Percentiles rank a stretch among this genome's conserved stretches.
These are phyloP conservation scores for Linum trigynum DNA, from an alignment of 345 rosid genomes.

Conservation along the genomic window DNA sequence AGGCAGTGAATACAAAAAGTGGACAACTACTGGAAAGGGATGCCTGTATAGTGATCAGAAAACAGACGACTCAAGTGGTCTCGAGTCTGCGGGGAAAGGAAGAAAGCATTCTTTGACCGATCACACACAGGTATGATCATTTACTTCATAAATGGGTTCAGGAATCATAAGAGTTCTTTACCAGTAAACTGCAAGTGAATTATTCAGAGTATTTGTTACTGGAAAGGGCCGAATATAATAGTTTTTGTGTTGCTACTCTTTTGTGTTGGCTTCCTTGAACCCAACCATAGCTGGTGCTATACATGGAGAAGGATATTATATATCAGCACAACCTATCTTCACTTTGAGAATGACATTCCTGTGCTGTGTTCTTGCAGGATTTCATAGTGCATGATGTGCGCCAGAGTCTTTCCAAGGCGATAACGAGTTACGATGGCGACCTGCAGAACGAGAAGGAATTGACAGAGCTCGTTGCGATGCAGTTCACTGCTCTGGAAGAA, in stretches of 20 bases:
- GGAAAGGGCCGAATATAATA: neutral
- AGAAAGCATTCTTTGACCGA: neutral
- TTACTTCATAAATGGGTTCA: neutral
- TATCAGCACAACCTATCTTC: neutral
- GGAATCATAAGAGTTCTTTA: neutral
- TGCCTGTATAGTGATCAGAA: slow-evolving; percentile 13
- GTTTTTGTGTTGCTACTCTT: neutral
- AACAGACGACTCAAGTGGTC: slow-evolving; percentile 17
- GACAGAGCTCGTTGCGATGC: neutral
- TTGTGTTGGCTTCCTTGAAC: neutral
- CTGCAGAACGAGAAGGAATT: neutral
- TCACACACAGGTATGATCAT: neutral
- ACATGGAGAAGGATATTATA: too few species aligned
- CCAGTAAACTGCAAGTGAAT: neutral
- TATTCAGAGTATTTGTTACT: neutral
- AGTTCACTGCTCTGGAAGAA: slow-evolving; percentile 27
- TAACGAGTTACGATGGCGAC: neutral
- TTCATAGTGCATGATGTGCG: neutral
- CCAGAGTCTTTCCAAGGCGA: neutral
- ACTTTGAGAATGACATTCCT: neutral
- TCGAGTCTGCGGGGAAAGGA: slow-evolving; percentile 15
- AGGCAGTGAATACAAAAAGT: slow-evolving; percentile 54
- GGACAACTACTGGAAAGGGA: slow-evolving; percentile 26
- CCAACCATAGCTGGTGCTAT: neutral
- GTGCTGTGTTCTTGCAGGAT: slow-evolving; percentile 12